A percentile compares a stretch with the other conserved stretches of the same genome.
Conservation (phyloP, 352 stramenopile genomes). For the Paralagenidium karlingii region DNA sequence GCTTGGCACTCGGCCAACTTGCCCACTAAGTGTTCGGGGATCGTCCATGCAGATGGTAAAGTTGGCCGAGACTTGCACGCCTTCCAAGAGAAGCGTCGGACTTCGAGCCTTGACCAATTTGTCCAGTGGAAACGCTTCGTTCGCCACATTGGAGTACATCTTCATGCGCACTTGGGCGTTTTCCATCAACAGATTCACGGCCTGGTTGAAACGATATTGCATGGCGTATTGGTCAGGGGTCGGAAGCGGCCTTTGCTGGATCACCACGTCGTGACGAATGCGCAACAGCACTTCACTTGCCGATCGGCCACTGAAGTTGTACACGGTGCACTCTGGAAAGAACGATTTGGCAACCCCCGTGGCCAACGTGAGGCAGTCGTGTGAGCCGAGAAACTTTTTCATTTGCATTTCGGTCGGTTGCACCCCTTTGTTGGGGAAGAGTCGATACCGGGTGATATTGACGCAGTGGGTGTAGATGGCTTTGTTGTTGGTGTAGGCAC, state of each 20-base stretch:
- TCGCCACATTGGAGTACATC: too few species aligned
- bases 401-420: conserved; percentile 22
- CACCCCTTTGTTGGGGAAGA: conserved; percentile 43
- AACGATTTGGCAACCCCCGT: conserved; percentile 21
- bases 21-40: too few species aligned
- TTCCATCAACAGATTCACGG: too few species aligned
- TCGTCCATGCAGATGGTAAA: too few species aligned
- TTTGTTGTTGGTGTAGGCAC: conserved; percentile 32
- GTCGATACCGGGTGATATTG: conserved; percentile 28
- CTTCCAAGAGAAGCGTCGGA: too few species aligned
- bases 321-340: conserved; percentile 32
- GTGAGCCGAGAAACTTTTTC: conserved; percentile 22
- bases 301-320: conserved; percentile 32
- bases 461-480: conserved; percentile 34
- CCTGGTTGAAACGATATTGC: too few species aligned
- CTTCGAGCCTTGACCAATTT: too few species aligned
- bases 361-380: conserved; percentile 27
- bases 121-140: too few species aligned
- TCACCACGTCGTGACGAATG: conserved; percentile 34
- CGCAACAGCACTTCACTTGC: conserved; percentile 50
- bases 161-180: too few species aligned
- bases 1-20: too few species aligned
- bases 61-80: too few species aligned
- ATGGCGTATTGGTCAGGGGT: conserved; percentile 22
- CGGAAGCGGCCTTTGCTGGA: conserved; percentile 10